Base-by-base conservation (phyloP, 2,329 filamentous ascomycete species). In the Hymenoscyphus repandus region DNA sequence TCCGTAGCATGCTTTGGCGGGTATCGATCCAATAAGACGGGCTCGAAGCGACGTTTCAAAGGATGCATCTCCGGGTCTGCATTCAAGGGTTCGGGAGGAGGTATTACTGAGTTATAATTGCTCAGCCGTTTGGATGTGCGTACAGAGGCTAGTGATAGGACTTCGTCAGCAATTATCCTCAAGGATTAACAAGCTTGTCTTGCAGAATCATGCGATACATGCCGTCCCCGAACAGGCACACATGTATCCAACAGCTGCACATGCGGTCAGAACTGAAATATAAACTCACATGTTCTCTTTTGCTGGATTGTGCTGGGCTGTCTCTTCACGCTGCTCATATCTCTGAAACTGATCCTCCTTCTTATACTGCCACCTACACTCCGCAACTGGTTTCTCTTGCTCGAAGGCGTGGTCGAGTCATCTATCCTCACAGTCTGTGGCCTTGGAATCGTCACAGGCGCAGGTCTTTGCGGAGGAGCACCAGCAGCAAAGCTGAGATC, bases 101-200 rank as follows among this genome's bases (percentile, higher is more conserved):
- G 93, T 48, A 99, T 97, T 47, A 99, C 93, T 1, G 93, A 96
- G 68, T 97, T 97, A 71, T 99, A 99, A 67, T 95, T 95, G 69
- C 92, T 97, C 58, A 97, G 74, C 62, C 93, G 83, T 71, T 84
- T 93, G 34, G 91, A 85, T 5, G 91, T 96, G 61, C 91, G 85
- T 56, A 85, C 77, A 20, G 85, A 88, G 56, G 79, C 80, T 81
- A 60, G 55, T 58, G 17, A 65, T 53, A 68, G 7, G 45, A 38
- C 46, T 17, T 51, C n/a, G 45, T 52, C 46, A 49, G 52, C 49
- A 47, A 20, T 31, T 27, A 45, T 33, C 37, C 32, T 20, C 44
- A 43, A 27, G 36, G 42, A 48, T 34, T 18, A 50, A 51, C 33
- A 38, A 49, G 44, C 27, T 20, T 44, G 12, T 33, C 45, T 33